These are phyloP conservation scores for Kwoniella shivajii DNA, from an alignment of 1,284 basidiomycete genomes.

Conservation along the genomic window DNA sequence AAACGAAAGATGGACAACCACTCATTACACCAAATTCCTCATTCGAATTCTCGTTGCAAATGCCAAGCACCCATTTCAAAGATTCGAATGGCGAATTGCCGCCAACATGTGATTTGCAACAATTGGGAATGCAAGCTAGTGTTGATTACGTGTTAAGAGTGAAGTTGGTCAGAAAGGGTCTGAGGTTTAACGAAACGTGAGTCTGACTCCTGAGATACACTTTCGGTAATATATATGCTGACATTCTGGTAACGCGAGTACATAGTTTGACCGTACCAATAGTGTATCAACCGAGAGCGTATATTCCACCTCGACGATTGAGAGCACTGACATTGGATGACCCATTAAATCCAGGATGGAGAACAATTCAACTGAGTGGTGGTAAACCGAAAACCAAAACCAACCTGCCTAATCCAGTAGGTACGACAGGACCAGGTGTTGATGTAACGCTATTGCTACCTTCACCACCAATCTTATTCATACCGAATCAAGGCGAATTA, in stretches of 20 bases:
- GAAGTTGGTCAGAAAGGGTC: conserved; percentile 35
- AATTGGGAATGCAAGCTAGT: conserved; percentile 38
- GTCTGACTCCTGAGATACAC: conserved; percentile 8
- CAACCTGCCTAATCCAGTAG: background rate
- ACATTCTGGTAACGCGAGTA: background rate
- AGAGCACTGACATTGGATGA: conserved; percentile 34
- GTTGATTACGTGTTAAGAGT: conserved; percentile 40
- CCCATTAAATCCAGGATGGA: conserved; percentile 42
- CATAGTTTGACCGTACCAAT: conserved; percentile 35
- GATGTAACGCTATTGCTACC: conserved; percentile 35
- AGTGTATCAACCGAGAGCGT: conserved; percentile 38
- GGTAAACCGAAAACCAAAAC: conserved; percentile 23
- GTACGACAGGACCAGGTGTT: conserved; percentile 17
- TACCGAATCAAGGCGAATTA: conserved; percentile 18
- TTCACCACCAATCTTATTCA: conserved; percentile 41
- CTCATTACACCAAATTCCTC: conserved; percentile 23
- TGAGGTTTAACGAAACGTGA: conserved; percentile 42
- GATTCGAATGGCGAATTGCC: conserved; percentile 31
- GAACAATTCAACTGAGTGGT: conserved; percentile 34
- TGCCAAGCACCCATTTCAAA: conserved; percentile 33
- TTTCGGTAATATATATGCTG: background rate
- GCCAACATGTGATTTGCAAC: conserved; percentile 32
- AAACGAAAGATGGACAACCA: conserved; percentile 19
- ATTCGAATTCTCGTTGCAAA: conserved; percentile 34
- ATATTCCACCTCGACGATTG: conserved; percentile 35